Evolutionary conservation across 2,329 filamentous ascomycete genomes (phyloP), one percentile per base, ranked within the genome.

Genomic region (Stylonectria norvegica): DNA sequence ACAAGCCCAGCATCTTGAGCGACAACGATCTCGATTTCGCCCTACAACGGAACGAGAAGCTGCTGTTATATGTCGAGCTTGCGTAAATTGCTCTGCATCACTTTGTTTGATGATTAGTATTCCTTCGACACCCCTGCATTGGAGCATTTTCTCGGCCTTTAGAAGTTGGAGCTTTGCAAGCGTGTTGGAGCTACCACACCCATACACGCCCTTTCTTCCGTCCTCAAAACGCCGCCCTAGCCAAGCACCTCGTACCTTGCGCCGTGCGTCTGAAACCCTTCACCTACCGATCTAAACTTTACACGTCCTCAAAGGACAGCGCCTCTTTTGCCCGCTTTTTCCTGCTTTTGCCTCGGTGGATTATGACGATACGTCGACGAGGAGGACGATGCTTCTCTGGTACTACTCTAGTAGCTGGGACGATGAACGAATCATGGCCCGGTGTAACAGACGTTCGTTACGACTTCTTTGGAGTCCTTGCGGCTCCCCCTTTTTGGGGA

Each of bases 1-100:
- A 86, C 48, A 86, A 85, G 63, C 81, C 85, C 29, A 81, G 80
- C 25, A 71, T 97, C 49, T 72, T 86, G 58, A 89, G 80, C 64
- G 83, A 96, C 60, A 77, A 85, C 47, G 89, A 96, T 61, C 69
- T 97, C 37, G 83, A 89, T 49, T 75, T 79, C 50, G 91, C 91
- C 3, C 71, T 96, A 48, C 78, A 86, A 55, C 74, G 89, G 55
- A 95, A 95, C 65, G 84, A 89, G 51, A 96, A 96, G 69, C 72
- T 97, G 48, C 81, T 90, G 38, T 71, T 96, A 18, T 86, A 81
- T 51, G 83, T 86, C 20, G 78, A 83, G 50, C 67, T 70, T 39
- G 64, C 68, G 47, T 77, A 62, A 65, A 30, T 15, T 22, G n/a
- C n/a, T n/a, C n/a, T n/a, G n/a, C n/a, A n/a, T n/a, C 11, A 25